Base-by-base conservation (phyloP, 768 basidiomycete species). In the Xerocomellus chrysenteron region DNA sequence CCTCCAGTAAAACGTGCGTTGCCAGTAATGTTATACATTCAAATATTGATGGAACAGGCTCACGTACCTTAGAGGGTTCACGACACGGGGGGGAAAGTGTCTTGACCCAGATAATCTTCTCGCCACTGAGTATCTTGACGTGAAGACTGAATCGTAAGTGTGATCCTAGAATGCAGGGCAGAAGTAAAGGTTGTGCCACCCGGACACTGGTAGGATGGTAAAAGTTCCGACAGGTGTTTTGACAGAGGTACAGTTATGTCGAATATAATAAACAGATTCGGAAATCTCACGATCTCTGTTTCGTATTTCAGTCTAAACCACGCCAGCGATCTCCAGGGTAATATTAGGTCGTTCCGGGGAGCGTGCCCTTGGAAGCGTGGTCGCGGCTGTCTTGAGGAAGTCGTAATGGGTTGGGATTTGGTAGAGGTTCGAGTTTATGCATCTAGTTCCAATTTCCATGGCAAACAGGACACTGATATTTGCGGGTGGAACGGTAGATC, bases 221-320 rank as follows among this genome's bases (percentile, higher is more conserved):
- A 53, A 37, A 49, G n/a, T 16, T 14, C 63, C 50, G 62, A 47
- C 42, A 19, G 9, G 32, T 47, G 59, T 63, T 65, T 65, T 62
- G 64, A 66, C 63, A 66, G 40, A 50, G 53, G 52, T 60, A 60
- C 42, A 12, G 48, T 60, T 30, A 17, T 35, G 55, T 62, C 52
- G 59, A 52, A 28, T 41, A 41, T 21, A 36, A 61, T 33, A 64
- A 61, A 57, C 39, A 52, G 33, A 32, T 11, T 45, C 28, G 52
- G 32, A 62, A 57, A 37, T 57, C 63, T 63, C 59, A 63, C 63
- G 62, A 65, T 48, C 28, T 37, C 13, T 43, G 35, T 42, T 26
- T 52, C 51, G 46, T 26, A 54, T 50, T 51, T 41, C 50, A 51
- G 45, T 45, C 21, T 17, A 44, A 51, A 17, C 33, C n/a, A 37